Percentiles rank a stretch among this genome's conserved stretches.
Evolutionary conservation across 345 rosid genomes (phyloP).

Genomic region (Ceriops tagal): DNA sequence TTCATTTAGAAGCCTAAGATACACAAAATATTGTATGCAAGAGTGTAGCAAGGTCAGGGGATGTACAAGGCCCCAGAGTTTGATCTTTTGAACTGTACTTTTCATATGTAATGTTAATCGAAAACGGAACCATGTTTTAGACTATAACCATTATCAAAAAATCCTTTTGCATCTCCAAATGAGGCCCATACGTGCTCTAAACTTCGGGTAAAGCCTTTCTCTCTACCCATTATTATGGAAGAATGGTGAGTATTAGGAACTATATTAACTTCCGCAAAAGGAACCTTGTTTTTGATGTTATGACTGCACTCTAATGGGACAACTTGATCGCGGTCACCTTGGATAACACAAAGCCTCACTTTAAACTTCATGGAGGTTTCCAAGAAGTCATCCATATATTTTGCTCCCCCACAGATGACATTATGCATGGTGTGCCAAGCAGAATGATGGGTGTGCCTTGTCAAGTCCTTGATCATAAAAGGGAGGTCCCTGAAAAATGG

Average conservation of each 20-base stretch:
- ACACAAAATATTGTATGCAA: too few species aligned
- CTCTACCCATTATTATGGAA: constrained; percentile 51
- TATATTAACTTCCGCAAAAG: constrained; percentile 37
- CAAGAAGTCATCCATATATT: constrained; percentile 46
- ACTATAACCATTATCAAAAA: background rate
- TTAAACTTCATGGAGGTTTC: constrained; percentile 29
- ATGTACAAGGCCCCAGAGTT: background rate
- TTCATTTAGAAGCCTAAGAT: too few species aligned
- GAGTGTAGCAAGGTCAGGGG: background rate
- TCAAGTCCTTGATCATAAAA: constrained; percentile 36
- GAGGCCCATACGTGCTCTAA: constrained; percentile 55
- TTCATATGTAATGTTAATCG: background rate
- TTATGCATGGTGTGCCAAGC: constrained; percentile 84
- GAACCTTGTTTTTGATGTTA: constrained; percentile 46
- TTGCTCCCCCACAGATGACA: constrained; percentile 73
- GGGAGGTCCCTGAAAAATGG: constrained; percentile 41
- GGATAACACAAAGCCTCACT: constrained; percentile 47
- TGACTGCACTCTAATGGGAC: constrained; percentile 58
- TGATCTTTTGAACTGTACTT: too few species aligned
- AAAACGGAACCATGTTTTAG: background rate
- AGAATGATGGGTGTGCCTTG: constrained; percentile 77
- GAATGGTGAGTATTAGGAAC: constrained; percentile 44
- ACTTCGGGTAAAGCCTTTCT: constrained; percentile 36
- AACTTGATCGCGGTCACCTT: constrained; percentile 51
- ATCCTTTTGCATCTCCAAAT: background rate